Evolutionary conservation across 1,284 basidiomycete species (phyloP), one percentile per base, ranked within the genome.

Genomic region (Mrakiaceae sp.): DNA sequence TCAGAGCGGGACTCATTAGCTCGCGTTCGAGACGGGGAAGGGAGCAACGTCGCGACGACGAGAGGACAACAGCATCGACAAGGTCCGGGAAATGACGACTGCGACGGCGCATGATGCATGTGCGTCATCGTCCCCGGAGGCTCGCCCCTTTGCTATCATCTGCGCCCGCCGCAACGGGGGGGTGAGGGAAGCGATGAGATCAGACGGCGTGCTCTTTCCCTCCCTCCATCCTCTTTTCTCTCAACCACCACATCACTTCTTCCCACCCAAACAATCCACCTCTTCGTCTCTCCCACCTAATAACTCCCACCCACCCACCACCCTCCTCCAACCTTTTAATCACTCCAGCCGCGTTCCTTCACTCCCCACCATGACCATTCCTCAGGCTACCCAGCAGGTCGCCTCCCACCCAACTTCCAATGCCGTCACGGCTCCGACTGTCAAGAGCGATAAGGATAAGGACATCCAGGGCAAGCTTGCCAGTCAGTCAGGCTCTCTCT

Each of bases 381-480:
- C 61, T 16, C 53, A 47, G n/a, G 61, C 61, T 39, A 42, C 44
- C 46, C 55, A 55, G 48, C 53, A 63, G 55, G 16, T 62, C 56
- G 9, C 44, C 11, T 10, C n/a, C 50, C 7, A 63, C 39, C 64
- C 64, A 0, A 43, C 60, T 43, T 10, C 52, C 16, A 46, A 56
- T 27, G 49, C 60, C 27, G 64, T 66, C 47, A 66, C 64, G 0
- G 42, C 59, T 1, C 60, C 64, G 2, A 60, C 58, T 3, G 16
- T 62, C 48, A 49, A 46, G 44, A 40, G 27, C 8, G 52, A 62
- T 6, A 60, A 66, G 56, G 46, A 54, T 16, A 46, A 44, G 16
- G 62, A 62, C 9, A 56, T 66, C 11, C 49, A 60, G 27, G 49
- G 62, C 44, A 66, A 66, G 58, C 55, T 66, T 27, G 27, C 27